These are phyloP conservation scores for Aspergillus hiratsukae DNA, from an alignment of 2,329 filamentous ascomycete species.

Conservation along the genomic window DNA sequence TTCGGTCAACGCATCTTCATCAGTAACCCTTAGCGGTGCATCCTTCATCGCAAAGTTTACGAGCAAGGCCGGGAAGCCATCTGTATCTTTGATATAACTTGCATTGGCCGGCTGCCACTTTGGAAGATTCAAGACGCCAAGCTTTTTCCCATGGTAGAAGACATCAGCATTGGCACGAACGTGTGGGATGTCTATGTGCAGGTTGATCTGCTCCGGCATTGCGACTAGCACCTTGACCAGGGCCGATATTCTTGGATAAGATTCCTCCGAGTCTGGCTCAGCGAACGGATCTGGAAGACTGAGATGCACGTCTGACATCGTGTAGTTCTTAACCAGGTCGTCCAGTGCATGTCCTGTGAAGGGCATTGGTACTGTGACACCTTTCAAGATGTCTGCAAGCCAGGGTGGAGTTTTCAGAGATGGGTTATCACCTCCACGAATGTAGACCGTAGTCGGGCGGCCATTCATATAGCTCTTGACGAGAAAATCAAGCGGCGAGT, in stretches of 20 bases:
- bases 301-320: conserved; percentile 80
- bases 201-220: conserved; percentile 81
- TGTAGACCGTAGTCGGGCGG: conserved; percentile 71
- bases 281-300: conserved; percentile 75
- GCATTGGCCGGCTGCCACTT: conserved; percentile 85
- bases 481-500: conserved; percentile 79
- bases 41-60: conserved; percentile 74
- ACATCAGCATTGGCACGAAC: conserved; percentile 77
- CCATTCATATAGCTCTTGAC: conserved; percentile 79
- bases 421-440: conserved; percentile 70
- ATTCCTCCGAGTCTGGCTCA: conserved; percentile 66
- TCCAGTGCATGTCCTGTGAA: conserved; percentile 79
- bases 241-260: conserved; percentile 76
- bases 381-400: conserved; percentile 74
- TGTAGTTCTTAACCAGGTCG: conserved; percentile 81
- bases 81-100: conserved; percentile 58
- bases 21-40: conserved; percentile 76
- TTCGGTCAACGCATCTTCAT: conserved; percentile 72
- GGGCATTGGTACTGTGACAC: conserved; percentile 76
- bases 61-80: conserved; percentile 59
- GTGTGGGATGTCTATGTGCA: conserved; percentile 71
- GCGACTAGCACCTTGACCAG: conserved; percentile 73
- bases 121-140: conserved; percentile 73
- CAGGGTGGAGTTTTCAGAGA: conserved; percentile 69
- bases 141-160: conserved; percentile 69